Evolutionary conservation across 176 grass and related monocot species (phyloP), one percentile per base, ranked within the genome.

Genomic region (Metroxylon sagu): DNA sequence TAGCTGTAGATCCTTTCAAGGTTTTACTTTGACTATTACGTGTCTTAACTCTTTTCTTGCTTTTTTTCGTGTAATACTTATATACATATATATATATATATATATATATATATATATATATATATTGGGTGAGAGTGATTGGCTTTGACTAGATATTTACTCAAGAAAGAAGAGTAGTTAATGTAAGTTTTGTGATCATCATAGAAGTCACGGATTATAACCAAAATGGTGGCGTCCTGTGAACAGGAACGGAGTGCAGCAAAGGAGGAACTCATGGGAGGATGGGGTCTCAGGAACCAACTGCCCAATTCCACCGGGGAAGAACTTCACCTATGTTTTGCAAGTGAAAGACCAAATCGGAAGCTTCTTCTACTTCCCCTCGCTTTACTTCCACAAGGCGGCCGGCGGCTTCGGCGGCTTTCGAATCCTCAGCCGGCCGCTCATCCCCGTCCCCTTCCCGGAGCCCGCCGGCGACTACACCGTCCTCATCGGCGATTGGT

Each of bases 361-460:
- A 0, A 65, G 62, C 62, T 65, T 51, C 62, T 65, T 65, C 48
- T 65, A 65, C 62, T 65, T 65, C 62, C 62, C 62, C 49, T 52
- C 62, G 5, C 23, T 65, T 3, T 48, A 6, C 21, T 27, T 65
- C 62, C 62, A 65, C 48, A 65, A 65, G 43, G 62, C 62, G 3
- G 62, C 48, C 6, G 62, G 49, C 1, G 62, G 62, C 48, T 65
- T 28, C 5, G 62, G 62, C 5, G 49, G 62, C 5, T 49, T 65
- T 25, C 49, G 62, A 12, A 49, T 65, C 49, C 16, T 51, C 49
- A 65, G 49, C 25, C 62, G 62, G 4, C 25, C 27, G 3, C 62
- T 65, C 23, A 65, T 65, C 62, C 62, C 62, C 3, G 62, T 65
- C 15, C 62, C 62, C 3, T 65, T 65, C 16, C 35, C 35, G 35